A percentile compares a stretch with the other conserved stretches of the same genome.
Evolutionary conservation across 1,284 basidiomycete species (phyloP).

Genomic region (Athelia sp.): DNA sequence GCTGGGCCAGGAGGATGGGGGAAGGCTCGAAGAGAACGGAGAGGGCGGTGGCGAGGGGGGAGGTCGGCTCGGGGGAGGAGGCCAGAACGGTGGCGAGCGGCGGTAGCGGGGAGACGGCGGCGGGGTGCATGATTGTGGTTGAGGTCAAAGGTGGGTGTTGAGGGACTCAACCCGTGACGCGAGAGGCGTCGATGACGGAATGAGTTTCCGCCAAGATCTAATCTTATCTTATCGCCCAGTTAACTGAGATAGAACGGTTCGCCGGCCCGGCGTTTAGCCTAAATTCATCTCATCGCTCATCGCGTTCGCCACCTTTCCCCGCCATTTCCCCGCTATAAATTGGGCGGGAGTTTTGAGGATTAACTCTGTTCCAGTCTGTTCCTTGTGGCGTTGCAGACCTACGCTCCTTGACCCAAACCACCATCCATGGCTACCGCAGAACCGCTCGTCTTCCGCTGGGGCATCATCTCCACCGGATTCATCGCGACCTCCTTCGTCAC

Average conservation of each 20-base stretch:
- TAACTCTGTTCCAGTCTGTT: too few relatives aligned
- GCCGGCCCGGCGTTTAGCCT: too few relatives aligned
- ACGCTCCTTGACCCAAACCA: too few relatives aligned
- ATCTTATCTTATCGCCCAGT: constrained; percentile 3
- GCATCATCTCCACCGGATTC: constrained; percentile 49
- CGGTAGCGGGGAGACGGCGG: constrained; percentile 29
- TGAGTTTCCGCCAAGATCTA: not conserved
- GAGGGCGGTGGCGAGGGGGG: constrained; percentile 40
- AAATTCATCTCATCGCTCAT: too few relatives aligned
- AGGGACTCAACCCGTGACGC: too few relatives aligned
- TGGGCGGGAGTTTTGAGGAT: not conserved
- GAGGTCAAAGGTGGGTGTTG: not conserved
- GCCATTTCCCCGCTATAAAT: constrained; percentile 1
- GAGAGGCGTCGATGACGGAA: not conserved
- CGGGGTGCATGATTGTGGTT: not conserved
- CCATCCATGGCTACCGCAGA: constrained; percentile 16
- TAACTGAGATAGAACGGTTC: not conserved
- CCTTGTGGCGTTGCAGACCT: not conserved
- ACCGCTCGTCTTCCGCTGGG: constrained; percentile 44
- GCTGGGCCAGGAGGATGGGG: constrained; percentile 44
- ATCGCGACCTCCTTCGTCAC: constrained; percentile 42
- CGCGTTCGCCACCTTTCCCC: too few relatives aligned
- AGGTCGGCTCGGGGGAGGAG: constrained; percentile 31
- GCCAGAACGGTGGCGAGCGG: constrained; percentile 28
- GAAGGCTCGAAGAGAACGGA: constrained; percentile 70